Conservation (phyloP, 257 asterid genomes). For the Ajuga chamaepitys region DNA sequence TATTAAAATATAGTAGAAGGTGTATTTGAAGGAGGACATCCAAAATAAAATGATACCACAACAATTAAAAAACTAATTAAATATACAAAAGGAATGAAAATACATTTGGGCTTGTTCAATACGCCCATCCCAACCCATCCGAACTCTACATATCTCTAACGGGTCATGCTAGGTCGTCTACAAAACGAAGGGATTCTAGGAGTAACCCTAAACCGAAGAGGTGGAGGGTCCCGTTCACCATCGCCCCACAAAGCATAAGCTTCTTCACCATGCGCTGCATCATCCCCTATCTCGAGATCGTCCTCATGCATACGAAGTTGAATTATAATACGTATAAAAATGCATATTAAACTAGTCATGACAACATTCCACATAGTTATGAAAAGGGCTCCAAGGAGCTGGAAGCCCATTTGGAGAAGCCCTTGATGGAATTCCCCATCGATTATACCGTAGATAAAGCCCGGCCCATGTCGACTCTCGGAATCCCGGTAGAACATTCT, state of each 20-base stretch:
- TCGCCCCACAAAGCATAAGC: slow-evolving; percentile 60
- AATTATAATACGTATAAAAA: slow-evolving; percentile 28
- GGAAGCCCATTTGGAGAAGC: slow-evolving; percentile 40
- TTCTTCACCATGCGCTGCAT: slow-evolving; percentile 53
- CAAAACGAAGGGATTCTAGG: slow-evolving; percentile 51
- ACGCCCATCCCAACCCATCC: not conserved
- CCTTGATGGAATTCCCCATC: slow-evolving; percentile 20
- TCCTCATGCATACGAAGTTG: slow-evolving; percentile 48
- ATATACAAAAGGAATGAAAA: not conserved
- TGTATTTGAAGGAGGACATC: too few relatives aligned
- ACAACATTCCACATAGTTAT: slow-evolving; percentile 42
- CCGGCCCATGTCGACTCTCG: slow-evolving; percentile 20
- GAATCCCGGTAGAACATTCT: slow-evolving; percentile 8
- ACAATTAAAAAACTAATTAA: not conserved
- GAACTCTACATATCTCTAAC: not conserved
- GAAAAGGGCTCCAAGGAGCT: slow-evolving; percentile 38
- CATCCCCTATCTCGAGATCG: slow-evolving; percentile 51
- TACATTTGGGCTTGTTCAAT: not conserved
- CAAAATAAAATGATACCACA: not conserved
- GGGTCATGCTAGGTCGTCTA: slow-evolving; percentile 11
- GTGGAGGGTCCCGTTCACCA: slow-evolving; percentile 40
- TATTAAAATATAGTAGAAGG: too few relatives aligned
- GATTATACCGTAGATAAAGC: slow-evolving; percentile 37
- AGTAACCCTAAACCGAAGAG: slow-evolving; percentile 44
- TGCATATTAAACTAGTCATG: slow-evolving; percentile 44